These are phyloP conservation scores for Acrocalymma vagum DNA, from an alignment of 2,329 filamentous ascomycete species.

Conservation along the genomic window DNA sequence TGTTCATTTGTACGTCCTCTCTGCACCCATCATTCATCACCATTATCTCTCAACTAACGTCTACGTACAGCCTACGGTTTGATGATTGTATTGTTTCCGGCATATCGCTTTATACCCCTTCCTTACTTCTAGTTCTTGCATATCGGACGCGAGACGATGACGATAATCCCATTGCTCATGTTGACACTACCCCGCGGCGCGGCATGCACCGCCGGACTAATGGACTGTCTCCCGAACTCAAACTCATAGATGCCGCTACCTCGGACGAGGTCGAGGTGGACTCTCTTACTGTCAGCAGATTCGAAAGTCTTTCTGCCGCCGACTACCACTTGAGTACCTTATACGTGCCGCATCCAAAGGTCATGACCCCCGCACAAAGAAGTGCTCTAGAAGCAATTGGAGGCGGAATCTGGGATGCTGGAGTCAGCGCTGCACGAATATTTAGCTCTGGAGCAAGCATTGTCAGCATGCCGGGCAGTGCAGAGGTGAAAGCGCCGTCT, in stretches of 20 bases:
- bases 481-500: conserved; percentile 43
- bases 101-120: conserved; percentile 94
- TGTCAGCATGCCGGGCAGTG: conserved; percentile 52
- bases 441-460: conserved; percentile 89
- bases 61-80: conserved; percentile 81
- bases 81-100: conserved; percentile 97
- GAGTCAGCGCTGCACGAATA: conserved; percentile 84
- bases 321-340: conserved; percentile 92
- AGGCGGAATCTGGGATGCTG: conserved; percentile 86
- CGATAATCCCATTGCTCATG: conserved; percentile 64
- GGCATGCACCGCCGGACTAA: conserved; percentile 77
- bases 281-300: conserved; percentile 84
- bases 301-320: conserved; percentile 82
- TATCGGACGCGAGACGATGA: conserved; percentile 81
- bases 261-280: conserved; percentile 87
- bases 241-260: conserved; percentile 87
- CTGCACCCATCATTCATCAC: conserved; percentile 36
- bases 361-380: conserved; percentile 68
- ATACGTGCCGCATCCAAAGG: conserved; percentile 75
- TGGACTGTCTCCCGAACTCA: conserved; percentile 85
- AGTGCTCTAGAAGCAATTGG: conserved; percentile 81
- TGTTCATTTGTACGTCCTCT: conserved; percentile 78
- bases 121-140: conserved; percentile 87
- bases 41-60: too few relatives aligned
- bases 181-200: conserved; percentile 67